phyloP scores from a whole-genome alignment of 208 protist species.

The Zelonia costaricensis region DNA sequence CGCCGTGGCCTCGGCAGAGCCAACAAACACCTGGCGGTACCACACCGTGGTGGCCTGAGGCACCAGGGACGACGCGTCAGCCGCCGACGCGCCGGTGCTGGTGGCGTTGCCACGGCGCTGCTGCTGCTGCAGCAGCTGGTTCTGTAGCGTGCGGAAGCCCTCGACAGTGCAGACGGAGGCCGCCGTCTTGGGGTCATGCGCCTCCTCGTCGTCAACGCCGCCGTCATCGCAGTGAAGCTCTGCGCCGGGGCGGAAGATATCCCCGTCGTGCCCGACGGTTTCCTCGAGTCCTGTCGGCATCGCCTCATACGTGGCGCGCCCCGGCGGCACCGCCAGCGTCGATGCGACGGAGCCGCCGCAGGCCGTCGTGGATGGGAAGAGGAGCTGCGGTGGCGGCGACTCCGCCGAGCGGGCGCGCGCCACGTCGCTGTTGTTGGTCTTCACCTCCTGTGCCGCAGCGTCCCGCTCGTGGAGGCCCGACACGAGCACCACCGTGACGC shows the following conservation, averaged over 20 bases:
- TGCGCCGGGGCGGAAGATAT: constrained; percentile 10
- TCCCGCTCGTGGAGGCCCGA: constrained; percentile 28
- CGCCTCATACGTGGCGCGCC: constrained; percentile 15
- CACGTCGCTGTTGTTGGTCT: not conserved
- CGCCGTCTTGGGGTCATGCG: constrained; percentile 37
- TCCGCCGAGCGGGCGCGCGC: too few species aligned
- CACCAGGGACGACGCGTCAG: not conserved
- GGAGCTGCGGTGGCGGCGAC: not conserved
- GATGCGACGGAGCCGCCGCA: constrained; percentile 25
- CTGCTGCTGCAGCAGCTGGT: not conserved
- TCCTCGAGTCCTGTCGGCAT: not conserved
- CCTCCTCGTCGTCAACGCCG: constrained; percentile 19
- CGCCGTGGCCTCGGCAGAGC: constrained; percentile 6
- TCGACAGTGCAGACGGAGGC: constrained; percentile 34
- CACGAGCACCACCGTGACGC: constrained; percentile 38
- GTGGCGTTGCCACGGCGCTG: not conserved
- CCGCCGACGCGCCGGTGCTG: not conserved
- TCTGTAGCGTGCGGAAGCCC: constrained; percentile 20
- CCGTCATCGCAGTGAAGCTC: constrained; percentile 20
- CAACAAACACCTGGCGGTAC: constrained; percentile 41
- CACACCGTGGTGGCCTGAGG: constrained; percentile 22
- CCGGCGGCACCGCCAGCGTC: constrained; percentile 22
- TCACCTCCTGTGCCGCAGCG: too few species aligned
- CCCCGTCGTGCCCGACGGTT: not conserved
- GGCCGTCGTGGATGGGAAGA: constrained; percentile 30